Base-by-base conservation (phyloP, 345 rosid genomes). In the Hibiscus mutabilis region DNA sequence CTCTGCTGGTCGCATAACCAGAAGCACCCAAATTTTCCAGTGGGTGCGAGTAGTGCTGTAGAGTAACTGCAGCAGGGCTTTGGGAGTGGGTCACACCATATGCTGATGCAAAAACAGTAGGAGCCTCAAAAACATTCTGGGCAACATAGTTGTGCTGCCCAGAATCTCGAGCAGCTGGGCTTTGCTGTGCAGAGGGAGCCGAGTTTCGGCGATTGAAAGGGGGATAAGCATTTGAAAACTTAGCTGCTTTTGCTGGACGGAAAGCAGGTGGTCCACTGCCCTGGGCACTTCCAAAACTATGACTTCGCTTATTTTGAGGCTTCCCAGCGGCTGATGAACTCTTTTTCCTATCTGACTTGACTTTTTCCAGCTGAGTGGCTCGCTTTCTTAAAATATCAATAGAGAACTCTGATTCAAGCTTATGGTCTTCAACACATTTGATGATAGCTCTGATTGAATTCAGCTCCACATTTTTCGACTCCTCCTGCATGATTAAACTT, bases 391-490 rank as follows among this genome's bases (percentile, higher is more conserved):
- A 76, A 70, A 14, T 71, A 59, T 83, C 87, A 14, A 79, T 42
- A 11, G 86, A 31, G 70, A 85, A 85, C 49, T 79, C 84, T 14
- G 87, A 59, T 58, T 87, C 87, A 24, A 85, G 87, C 60, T 83
- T 83, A 72, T 81, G 86, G 77, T 87, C 88, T 80, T 85, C 91
- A 14, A 85, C 80, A 3, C 91, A 85, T 79, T 77, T 87, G 64
- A 85, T 79, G 73, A 85, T 82, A 3, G 86, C 82, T 79, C 64
- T 87, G 51, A 83, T 78, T 31, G 88, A 74, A 64, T 67, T 87
- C 78, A 87, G 68, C 66, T 87, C 91, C 71, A 74, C 27, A 62
- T 76, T 65, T 60, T 71, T 82, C 0, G 91, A 78, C 58, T 83
- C 88, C 42, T 83, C 91, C 91, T 87, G 84, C 73, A 72, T 77